Evolutionary conservation across 345 rosid genomes (phyloP), one percentile per base, ranked within the genome.

Genomic region (Crucihimalaya himalaica): DNA sequence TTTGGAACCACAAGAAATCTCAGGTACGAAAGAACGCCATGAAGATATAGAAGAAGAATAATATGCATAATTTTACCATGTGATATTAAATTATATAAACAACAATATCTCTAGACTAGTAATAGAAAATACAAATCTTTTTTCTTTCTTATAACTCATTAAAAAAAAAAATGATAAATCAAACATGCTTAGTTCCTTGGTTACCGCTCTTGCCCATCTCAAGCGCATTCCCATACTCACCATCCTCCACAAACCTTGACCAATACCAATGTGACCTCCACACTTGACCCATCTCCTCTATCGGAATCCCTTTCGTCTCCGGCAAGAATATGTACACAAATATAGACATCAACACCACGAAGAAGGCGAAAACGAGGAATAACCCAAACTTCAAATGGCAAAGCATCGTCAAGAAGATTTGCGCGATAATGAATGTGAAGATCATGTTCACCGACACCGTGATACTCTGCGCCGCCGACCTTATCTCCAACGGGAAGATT

Each of bases 221-320:
- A 48, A 77, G 3, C 18, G 63, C 77, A 66, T 77, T 71, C 12
- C 48, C 78, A 60, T 40, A 72, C 45, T 78, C 82, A 16, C 65
- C 79, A 74, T 74, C 82, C 45, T 74, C 72, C 52, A 79, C 72
- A 69, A 68, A 74, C 54, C 76, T 79, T 16, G 72, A 62, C 82
- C 82, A 79, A 55, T 74, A 79, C 82, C 82, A 79, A 51, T 79
- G 82, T 32, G 79, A 63, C 21, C 76, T 79, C 82, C 82, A 79
- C 72, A 79, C 82, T 58, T 48, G 75, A 6, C 75, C 68, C 82
- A 79, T 79, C 63, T 79, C 82, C 53, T 79, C 82, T 15, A 79
- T 79, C 28, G 82, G 82, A 48, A 79, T 74, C 58, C 78, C 78
- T 55, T 74, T 79, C 0, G 82, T 79, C 51, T 79, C 82, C 50